These are phyloP conservation scores for Physocladia obscura DNA, from an alignment of 192 early-diverging fungal genomes.

Conservation along the genomic window DNA sequence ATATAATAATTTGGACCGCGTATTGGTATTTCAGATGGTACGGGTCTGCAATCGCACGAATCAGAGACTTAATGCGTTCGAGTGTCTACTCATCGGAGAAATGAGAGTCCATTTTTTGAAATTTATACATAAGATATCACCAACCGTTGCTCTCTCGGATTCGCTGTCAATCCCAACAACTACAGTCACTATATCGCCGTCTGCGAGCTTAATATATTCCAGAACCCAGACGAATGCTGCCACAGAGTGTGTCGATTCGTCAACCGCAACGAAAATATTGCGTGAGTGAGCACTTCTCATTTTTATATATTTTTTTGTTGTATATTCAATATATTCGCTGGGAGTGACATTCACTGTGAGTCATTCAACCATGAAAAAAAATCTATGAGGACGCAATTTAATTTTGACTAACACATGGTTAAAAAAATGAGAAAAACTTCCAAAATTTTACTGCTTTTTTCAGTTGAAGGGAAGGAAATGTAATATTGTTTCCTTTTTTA, in stretches of 20 bases:
- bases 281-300: neutral
- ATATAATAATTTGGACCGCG: conserved; percentile 28
- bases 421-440: too few relatives aligned
- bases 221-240: conserved; percentile 43
- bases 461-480: too few relatives aligned
- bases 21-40: conserved; percentile 25
- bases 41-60: conserved; percentile 39
- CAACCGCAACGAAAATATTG: conserved; percentile 39
- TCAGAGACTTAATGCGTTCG: conserved; percentile 38
- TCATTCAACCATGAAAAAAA: too few relatives aligned
- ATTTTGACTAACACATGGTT: too few relatives aligned
- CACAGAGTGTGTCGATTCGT: conserved; percentile 43
- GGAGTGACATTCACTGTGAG: too few relatives aligned
- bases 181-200: conserved; percentile 34
- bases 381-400: too few relatives aligned
- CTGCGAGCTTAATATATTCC: conserved; percentile 25
- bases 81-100: conserved; percentile 10
- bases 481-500: too few relatives aligned
- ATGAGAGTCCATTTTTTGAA: conserved; percentile 2
- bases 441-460: too few relatives aligned
- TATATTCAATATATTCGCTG: too few relatives aligned
- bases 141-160: conserved; percentile 10
- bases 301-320: neutral
- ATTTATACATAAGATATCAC: neutral
- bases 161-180: conserved; percentile 38